Conservation (phyloP, 768 basidiomycete genomes). For the Rhodotorula paludigena region DNA sequence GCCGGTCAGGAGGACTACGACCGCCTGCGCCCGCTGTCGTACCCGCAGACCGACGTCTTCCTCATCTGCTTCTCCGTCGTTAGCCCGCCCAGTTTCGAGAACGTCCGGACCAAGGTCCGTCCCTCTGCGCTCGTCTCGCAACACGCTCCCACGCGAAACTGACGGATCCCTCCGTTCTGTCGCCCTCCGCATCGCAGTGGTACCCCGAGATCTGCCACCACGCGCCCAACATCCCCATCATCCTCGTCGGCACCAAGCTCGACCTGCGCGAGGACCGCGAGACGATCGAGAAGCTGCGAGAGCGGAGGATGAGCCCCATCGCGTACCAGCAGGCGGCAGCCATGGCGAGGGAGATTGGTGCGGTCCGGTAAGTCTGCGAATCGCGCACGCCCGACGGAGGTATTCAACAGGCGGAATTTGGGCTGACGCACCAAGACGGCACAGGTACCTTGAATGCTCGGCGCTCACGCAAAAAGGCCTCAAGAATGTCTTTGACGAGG, state of each 20-base stretch:
- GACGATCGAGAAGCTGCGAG: slow-evolving; percentile 86
- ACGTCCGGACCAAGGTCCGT: slow-evolving; percentile 87
- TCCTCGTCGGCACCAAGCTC: slow-evolving; percentile 93
- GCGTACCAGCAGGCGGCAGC: slow-evolving; percentile 82
- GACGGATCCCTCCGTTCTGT: not conserved
- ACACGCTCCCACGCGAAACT: not conserved
- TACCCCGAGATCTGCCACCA: slow-evolving; percentile 96
- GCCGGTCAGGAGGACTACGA: slow-evolving; percentile 99
- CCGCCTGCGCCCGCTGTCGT: slow-evolving; percentile 91
- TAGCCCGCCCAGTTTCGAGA: slow-evolving; percentile 96
- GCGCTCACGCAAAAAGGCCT: slow-evolving; percentile 96
- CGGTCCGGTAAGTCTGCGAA: slow-evolving; percentile 61
- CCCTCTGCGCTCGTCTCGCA: no score
- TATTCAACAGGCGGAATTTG: fast-evolving
- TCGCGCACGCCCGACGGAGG: no score
- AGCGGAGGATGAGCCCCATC: slow-evolving; percentile 95
- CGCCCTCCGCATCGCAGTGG: slow-evolving; percentile 57
- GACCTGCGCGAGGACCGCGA: slow-evolving; percentile 92
- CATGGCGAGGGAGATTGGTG: slow-evolving; percentile 89
- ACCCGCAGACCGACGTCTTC: slow-evolving; percentile 99
- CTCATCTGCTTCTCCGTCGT: slow-evolving; percentile 98
- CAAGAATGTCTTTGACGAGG: slow-evolving; percentile 99
- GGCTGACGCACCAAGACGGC: not conserved
- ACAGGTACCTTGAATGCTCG: slow-evolving; percentile 79
- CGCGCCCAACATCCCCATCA: slow-evolving; percentile 85